Evolutionary conservation across 495 filamentous ascomycete species (phyloP).

Genomic region (Lineolata rhizophorae): DNA sequence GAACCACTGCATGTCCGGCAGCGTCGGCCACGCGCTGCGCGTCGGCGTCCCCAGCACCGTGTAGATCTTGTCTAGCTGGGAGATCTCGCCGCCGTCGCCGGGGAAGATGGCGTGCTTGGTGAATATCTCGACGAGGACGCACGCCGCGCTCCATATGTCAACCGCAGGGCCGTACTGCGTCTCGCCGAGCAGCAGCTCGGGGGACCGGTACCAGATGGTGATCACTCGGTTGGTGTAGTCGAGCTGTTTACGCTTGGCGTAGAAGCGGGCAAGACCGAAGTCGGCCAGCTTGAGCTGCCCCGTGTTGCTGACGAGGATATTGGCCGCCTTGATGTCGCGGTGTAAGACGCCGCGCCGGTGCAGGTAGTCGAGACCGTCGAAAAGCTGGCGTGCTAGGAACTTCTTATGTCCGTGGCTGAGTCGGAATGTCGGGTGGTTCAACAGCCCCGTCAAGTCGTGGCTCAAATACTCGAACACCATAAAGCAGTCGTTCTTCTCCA

Average conservation of each 20-base stretch:
- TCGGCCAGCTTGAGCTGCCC: constrained; percentile 86
- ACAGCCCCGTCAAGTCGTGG: constrained; percentile 69
- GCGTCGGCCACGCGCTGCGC: constrained; percentile 59
- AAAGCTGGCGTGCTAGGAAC: constrained; percentile 79
- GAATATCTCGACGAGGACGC: constrained; percentile 93
- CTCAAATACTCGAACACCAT: constrained; percentile 99
- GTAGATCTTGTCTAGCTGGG: constrained; percentile 90
- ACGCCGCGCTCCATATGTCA: constrained; percentile 95
- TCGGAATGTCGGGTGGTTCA: constrained; percentile 87
- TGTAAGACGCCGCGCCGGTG: not conserved
- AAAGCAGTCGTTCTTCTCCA: constrained; percentile 94
- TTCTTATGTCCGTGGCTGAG: constrained; percentile 80
- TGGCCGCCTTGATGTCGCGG: constrained; percentile 21
- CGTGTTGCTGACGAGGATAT: constrained; percentile 77
- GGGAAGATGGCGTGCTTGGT: constrained; percentile 88
- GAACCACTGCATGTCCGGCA: constrained; percentile 90
- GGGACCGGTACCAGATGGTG: constrained; percentile 92
- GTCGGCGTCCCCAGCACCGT: constrained; percentile 80
- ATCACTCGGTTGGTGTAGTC: constrained; percentile 98
- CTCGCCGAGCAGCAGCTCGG: constrained; percentile 82
- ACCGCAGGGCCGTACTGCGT: constrained; percentile 88
- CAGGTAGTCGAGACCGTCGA: constrained; percentile 52
- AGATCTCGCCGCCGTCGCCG: constrained; percentile 83
- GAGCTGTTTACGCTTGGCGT: constrained; percentile 65
- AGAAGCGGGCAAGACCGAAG: constrained; percentile 95